phyloP scores from a whole-genome alignment of 2,329 filamentous ascomycete genomes.

The Kalmusia sp. region DNA sequence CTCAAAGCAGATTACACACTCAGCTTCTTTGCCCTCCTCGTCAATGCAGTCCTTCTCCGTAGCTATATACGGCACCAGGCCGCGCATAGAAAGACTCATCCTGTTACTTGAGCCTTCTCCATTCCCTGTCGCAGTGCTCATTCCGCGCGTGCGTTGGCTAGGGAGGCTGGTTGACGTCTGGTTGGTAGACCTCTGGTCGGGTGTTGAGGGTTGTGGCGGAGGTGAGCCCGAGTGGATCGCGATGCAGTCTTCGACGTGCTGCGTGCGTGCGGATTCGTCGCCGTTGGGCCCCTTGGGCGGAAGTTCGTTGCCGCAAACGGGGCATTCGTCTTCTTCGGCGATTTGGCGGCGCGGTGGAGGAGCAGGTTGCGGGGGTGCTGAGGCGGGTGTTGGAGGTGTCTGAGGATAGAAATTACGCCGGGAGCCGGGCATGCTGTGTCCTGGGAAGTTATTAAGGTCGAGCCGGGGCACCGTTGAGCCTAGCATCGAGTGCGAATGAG shows the following conservation, averaged over 20 bases:
- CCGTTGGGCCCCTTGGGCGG: constrained; percentile 57
- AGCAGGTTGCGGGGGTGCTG: constrained; percentile 24
- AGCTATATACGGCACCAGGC: constrained; percentile 62
- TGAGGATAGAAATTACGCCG: constrained; percentile 22
- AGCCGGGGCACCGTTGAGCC: constrained; percentile 9
- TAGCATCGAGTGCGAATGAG: constrained; percentile 19
- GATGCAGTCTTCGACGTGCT: constrained; percentile 55
- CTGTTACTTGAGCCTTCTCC: constrained; percentile 35
- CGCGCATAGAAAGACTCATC: constrained; percentile 34
- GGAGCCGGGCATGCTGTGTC: constrained; percentile 20
- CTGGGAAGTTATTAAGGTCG: constrained; percentile 18
- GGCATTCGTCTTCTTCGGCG: constrained; percentile 78
- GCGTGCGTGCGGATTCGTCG: constrained; percentile 50
- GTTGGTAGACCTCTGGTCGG: constrained; percentile 17
- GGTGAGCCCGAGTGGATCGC: constrained; percentile 35
- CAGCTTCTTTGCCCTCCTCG: constrained; percentile 58
- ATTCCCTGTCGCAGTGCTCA: constrained; percentile 34
- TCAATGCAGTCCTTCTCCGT: constrained; percentile 70
- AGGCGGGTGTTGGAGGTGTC: not conserved
- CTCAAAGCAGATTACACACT: constrained; percentile 71
- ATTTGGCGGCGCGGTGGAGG: constrained; percentile 43
- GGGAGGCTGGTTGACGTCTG: constrained; percentile 35
- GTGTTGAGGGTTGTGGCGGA: constrained; percentile 22
- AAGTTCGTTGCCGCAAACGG: constrained; percentile 75
- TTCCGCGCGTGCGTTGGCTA: constrained; percentile 38